Conservation (phyloP, 2,329 filamentous ascomycete species). For the Neospermospora avenae region DNA sequence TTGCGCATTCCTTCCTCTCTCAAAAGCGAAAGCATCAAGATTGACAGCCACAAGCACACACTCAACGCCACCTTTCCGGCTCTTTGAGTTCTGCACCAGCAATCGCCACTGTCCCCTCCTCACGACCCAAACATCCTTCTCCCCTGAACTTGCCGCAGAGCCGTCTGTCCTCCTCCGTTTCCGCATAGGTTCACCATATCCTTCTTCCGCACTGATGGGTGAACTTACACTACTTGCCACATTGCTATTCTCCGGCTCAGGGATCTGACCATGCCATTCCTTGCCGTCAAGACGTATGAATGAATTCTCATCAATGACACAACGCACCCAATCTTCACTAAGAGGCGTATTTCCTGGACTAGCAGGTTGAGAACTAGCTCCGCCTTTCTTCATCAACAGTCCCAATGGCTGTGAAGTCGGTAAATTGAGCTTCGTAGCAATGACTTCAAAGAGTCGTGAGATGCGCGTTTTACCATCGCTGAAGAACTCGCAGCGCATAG, state of each 20-base stretch:
- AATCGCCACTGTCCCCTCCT: constrained; percentile 70
- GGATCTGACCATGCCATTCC: constrained; percentile 43
- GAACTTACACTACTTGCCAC: constrained; percentile 12
- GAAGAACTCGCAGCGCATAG: constrained; percentile 69
- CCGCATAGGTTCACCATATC: constrained; percentile 7
- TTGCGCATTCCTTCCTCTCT: constrained; percentile 62
- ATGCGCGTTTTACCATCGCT: constrained; percentile 67
- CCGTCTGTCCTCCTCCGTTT: constrained; percentile 21
- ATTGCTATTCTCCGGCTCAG: constrained; percentile 7
- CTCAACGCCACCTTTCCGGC: constrained; percentile 56
- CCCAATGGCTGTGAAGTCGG: constrained; percentile 60
- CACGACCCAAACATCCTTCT: constrained; percentile 53
- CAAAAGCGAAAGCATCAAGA: constrained; percentile 66
- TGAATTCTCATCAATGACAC: constrained; percentile 58
- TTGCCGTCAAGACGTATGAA: constrained; percentile 58
- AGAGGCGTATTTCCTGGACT: constrained; percentile 68
- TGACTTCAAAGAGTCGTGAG: constrained; percentile 70
- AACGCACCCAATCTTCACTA: constrained; percentile 66
- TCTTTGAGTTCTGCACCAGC: constrained; percentile 52
- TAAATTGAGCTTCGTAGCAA: constrained; percentile 76
- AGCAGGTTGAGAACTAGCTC: constrained; percentile 56
- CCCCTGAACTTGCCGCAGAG: constrained; percentile 17
- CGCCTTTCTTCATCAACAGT: constrained; percentile 64
- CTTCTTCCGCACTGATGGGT: constrained; percentile 2
- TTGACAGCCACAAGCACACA: constrained; percentile 74